Evolutionary conservation across 805 yeast genomes (phyloP).

Genomic region (Kuraishia borneana): DNA sequence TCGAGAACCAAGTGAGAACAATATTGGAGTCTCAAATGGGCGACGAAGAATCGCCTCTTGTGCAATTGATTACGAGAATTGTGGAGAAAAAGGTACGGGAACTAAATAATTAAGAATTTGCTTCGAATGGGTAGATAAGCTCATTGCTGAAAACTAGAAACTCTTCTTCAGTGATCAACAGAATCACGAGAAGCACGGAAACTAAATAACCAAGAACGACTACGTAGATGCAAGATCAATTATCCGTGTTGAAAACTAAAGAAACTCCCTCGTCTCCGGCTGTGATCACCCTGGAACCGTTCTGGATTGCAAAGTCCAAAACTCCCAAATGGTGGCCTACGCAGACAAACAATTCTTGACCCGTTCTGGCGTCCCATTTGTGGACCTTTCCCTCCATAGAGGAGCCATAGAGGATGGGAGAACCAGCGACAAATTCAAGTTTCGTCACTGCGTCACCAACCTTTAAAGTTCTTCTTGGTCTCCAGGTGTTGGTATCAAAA

Average conservation of each 20-base stretch:
- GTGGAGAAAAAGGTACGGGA: conserved; percentile 29
- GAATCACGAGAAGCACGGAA: conserved; percentile 22
- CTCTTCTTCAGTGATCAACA: neutral
- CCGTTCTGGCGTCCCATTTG: conserved; percentile 85
- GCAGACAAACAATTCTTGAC: conserved; percentile 65
- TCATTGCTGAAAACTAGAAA: neutral
- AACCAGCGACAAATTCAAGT: conserved; percentile 46
- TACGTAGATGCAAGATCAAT: no score
- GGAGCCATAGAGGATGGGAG: conserved; percentile 55
- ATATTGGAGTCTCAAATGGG: conserved; percentile 43
- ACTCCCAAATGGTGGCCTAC: conserved; percentile 94
- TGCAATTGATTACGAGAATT: conserved; percentile 33
- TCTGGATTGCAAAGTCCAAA: conserved; percentile 65
- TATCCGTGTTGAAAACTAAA: conserved; percentile 42
- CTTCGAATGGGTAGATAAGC: neutral
- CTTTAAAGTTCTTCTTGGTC: conserved; percentile 59
- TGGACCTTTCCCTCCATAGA: conserved; percentile 80
- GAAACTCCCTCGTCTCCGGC: conserved; percentile 98
- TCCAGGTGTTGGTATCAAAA: conserved; percentile 81
- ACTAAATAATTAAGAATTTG: conserved; percentile 1
- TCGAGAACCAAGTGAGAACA: conserved; percentile 71
- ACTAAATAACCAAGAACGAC: conserved; percentile 2
- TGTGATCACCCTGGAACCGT: conserved; percentile 64
- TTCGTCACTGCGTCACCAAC: conserved; percentile 81
- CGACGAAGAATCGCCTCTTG: conserved; percentile 37